Evolutionary conservation across 805 yeast species (phyloP), one percentile per base, ranked within the genome.

Genomic region (Spathaspora sp.): DNA sequence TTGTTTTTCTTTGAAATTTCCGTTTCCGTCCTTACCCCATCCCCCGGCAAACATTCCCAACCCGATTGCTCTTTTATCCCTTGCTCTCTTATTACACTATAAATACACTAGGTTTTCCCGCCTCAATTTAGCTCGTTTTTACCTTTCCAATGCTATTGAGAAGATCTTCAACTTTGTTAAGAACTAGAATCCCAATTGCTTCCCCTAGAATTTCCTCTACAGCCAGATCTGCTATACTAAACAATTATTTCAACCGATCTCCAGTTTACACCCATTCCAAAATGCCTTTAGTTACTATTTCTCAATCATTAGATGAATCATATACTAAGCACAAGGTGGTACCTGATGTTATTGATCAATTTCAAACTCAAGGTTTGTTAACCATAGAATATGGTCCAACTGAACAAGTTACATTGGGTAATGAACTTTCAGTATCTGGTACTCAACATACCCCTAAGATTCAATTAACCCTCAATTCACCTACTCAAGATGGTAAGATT

Each of bases 341-440:
- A 31, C 84, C 85, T 28, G 82, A 79, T 4, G 82, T 80, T 9
- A 72, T 79, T 50, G 81, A 79, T 52, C 66, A 75, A 53, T 75
- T 74, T 53, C 70, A 64, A 26, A 68, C 82, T 39, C 80, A 78
- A 54, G 85, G 84, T 2, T 70, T 86, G 53, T 70, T 88, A 51
- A 80, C 86, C 52, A 83, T 85, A 54, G 80, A 83, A 44, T 88
- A 85, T 65, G 59, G 56, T 39, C 60, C 59, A 6, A 82, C 82
- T n/a, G 66, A 69, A 19, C 87, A 82, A 51, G 97, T 89, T 32
- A 80, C 91, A 0, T 70, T 89, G 75, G 97, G 97, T 17, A 89
- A 91, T 69, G 78, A 84, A 2, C 72, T 92, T 50, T 66, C 74
- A 42, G 85, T 81, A 6, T 76, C 72, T 3, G 86, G 83, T 45